phyloP scores from a whole-genome alignment of 176 grass and related monocot genomes.

The Hyparrhenia diplandra region DNA sequence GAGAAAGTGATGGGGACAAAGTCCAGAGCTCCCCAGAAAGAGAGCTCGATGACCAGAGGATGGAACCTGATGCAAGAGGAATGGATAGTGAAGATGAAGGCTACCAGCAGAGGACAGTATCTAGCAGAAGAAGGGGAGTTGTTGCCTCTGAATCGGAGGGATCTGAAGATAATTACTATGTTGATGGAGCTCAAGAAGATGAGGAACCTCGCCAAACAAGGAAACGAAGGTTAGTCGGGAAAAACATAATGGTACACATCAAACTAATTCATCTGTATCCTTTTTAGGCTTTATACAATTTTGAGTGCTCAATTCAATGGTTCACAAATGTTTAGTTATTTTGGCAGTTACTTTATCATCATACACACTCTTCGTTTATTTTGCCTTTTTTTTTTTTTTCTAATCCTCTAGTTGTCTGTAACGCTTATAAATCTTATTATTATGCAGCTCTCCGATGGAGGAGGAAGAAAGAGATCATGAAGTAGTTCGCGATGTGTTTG shows the following conservation, averaged over 20 bases:
- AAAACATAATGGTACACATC: conserved; percentile 2
- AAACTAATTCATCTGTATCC: conserved; percentile 6
- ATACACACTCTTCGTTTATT: not conserved
- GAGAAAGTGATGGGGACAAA: conserved; percentile 72
- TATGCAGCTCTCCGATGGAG: conserved; percentile 36
- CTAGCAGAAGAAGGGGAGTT: conserved; percentile 74
- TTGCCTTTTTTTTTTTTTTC: not conserved
- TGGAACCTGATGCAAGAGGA: conserved; percentile 54
- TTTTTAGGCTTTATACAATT: conserved; percentile 1
- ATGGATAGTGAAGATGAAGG: conserved; percentile 72
- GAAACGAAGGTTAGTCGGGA: conserved; percentile 53
- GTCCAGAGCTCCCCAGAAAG: conserved; percentile 73
- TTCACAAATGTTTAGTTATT: conserved; percentile 18
- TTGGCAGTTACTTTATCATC: not conserved
- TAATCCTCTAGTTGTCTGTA: conserved; percentile 14
- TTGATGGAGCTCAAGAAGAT: conserved; percentile 47
- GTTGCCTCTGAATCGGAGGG: conserved; percentile 78
- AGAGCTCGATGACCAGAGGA: conserved; percentile 51
- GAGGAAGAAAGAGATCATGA: conserved; percentile 64
- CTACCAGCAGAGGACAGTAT: conserved; percentile 60
- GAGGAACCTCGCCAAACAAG: conserved; percentile 41
- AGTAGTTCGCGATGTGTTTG: conserved; percentile 89
- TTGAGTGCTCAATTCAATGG: not conserved
- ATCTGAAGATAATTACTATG: conserved; percentile 80
- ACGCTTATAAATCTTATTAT: conserved; percentile 23